phyloP scores from a whole-genome alignment of 2,329 filamentous ascomycete species.

The Epichloe gansuensis region DNA sequence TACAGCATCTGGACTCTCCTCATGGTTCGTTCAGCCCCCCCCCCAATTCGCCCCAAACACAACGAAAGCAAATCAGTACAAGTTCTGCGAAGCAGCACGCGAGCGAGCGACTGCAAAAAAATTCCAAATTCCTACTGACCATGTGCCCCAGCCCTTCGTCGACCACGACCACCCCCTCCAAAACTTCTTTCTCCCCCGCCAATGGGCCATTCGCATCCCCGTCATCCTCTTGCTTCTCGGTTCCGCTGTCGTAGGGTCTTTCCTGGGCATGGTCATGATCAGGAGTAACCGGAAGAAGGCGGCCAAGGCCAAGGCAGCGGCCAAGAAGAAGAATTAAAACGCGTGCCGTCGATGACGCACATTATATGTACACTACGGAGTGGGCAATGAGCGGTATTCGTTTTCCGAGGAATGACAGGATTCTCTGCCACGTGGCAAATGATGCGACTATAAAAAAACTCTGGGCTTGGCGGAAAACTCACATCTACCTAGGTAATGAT shows the following conservation, averaged over 20 bases:
- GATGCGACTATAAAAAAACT: no score
- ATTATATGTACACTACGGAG: neutral
- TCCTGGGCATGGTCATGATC: constrained; percentile 96
- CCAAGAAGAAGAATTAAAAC: constrained; percentile 71
- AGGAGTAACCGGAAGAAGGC: constrained; percentile 96
- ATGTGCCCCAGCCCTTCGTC: constrained; percentile 70
- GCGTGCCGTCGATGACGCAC: no score
- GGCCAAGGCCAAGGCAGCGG: constrained; percentile 74
- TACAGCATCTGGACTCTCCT: constrained; percentile 96
- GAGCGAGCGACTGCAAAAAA: neutral
- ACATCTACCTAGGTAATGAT: no score
- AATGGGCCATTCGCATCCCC: constrained; percentile 97
- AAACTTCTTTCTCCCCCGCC: constrained; percentile 87
- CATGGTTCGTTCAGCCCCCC: constrained; percentile 52
- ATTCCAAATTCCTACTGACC: neutral
- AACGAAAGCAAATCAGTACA: no score
- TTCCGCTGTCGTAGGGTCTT: constrained; percentile 87
- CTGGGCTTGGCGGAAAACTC: no score
- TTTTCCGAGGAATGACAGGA: no score
- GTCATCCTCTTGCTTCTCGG: constrained; percentile 90
- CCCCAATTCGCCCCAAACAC: no score
- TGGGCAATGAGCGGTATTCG: neutral
- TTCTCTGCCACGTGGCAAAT: no score
- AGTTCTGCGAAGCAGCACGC: no score
- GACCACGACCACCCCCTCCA: constrained; percentile 89